Evolutionary conservation across 495 filamentous ascomycete genomes (phyloP).

Genomic region (Lindgomyces ingoldianus): DNA sequence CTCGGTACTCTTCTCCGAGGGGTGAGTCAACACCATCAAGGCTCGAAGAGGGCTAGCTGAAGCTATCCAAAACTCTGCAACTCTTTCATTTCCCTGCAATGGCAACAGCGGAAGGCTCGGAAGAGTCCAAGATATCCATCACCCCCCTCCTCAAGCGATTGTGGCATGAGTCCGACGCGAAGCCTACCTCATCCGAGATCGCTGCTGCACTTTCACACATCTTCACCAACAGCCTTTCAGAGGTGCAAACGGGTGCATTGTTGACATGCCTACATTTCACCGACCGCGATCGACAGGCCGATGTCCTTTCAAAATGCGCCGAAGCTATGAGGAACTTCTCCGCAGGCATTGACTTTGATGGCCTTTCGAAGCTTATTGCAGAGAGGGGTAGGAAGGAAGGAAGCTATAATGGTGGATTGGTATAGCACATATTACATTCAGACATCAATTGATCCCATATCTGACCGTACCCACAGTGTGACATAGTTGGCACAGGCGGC

Average conservation of each 20-base stretch:
- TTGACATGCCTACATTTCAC: conserved; percentile 89
- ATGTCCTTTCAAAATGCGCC: conserved; percentile 78
- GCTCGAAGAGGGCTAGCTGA: neutral
- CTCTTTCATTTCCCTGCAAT: neutral
- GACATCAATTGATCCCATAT: conserved; percentile 8
- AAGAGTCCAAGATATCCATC: conserved; percentile 59
- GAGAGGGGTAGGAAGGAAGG: conserved; percentile 62
- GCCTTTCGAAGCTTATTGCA: conserved; percentile 60
- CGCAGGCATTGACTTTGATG: conserved; percentile 61
- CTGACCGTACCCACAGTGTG: conserved; percentile 59
- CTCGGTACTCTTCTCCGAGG: too few species aligned
- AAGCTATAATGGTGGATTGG: conserved; percentile 55
- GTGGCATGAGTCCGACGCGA: conserved; percentile 60
- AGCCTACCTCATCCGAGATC: conserved; percentile 75
- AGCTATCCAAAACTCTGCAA: neutral
- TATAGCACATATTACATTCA: too few species aligned
- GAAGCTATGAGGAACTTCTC: conserved; percentile 70
- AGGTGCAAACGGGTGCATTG: conserved; percentile 79
- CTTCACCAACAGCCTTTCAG: conserved; percentile 80
- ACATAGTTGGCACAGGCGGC: conserved; percentile 97
- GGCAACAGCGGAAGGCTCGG: conserved; percentile 1
- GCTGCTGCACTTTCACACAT: conserved; percentile 83
- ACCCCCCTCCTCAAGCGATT: conserved; percentile 77
- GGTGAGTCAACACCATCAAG: too few species aligned
- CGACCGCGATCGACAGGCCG: conserved; percentile 70